Evolutionary conservation across 768 basidiomycete species (phyloP).

Genomic region (Neoboletus magnificus): DNA sequence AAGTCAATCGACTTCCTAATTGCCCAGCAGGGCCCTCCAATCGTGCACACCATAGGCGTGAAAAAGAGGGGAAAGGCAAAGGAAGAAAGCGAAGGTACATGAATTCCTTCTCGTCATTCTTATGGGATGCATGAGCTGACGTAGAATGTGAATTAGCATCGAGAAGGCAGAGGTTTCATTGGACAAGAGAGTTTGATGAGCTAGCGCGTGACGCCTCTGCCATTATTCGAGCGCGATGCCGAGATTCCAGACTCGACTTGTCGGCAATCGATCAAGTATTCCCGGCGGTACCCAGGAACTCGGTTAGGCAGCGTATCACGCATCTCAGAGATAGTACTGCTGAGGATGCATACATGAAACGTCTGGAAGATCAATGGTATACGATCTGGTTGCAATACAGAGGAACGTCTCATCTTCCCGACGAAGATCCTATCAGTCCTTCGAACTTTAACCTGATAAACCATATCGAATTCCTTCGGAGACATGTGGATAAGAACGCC

Average conservation of each 20-base stretch:
- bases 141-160: slow-evolving; percentile 8
- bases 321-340: slow-evolving; percentile 60
- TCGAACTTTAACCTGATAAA: slow-evolving; percentile 75
- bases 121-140: slow-evolving; percentile 3
- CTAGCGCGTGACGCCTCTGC: slow-evolving; percentile 80
- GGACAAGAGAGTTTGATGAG: slow-evolving; percentile 87
- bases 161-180: slow-evolving; percentile 72
- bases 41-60: slow-evolving; percentile 30
- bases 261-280: slow-evolving; percentile 76
- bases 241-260: slow-evolving; percentile 63
- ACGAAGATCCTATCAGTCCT: slow-evolving; percentile 63
- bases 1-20: slow-evolving; percentile 52
- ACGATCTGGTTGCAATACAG: slow-evolving; percentile 71
- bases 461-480: slow-evolving; percentile 80
- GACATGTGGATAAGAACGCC: slow-evolving; percentile 80
- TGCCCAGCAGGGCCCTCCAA: slow-evolving; percentile 47
- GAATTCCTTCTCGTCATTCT: neutral
- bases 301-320: slow-evolving; percentile 64
- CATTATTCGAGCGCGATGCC: slow-evolving; percentile 78
- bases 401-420: slow-evolving; percentile 64
- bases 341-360: slow-evolving; percentile 70
- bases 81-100: slow-evolving; percentile 30
- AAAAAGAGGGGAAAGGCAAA: slow-evolving; percentile 35
- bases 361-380: slow-evolving; percentile 81
- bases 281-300: slow-evolving; percentile 68